These are phyloP conservation scores for Phytophthora lateralis DNA, from an alignment of 352 stramenopile species.

Conservation along the genomic window DNA sequence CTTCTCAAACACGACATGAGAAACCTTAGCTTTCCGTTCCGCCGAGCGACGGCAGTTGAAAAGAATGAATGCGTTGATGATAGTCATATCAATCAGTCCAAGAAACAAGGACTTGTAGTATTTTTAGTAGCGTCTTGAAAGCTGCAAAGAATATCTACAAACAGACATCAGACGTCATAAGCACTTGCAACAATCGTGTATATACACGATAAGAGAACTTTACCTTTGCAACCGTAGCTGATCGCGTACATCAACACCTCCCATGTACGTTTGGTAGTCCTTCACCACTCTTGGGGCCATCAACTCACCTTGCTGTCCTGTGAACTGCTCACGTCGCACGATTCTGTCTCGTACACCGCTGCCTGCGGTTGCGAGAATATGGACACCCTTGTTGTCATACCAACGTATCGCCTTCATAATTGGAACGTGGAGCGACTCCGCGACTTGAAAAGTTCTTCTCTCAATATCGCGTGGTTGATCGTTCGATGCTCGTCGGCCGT, in stretches of 20 bases:
- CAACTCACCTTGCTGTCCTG: neutral
- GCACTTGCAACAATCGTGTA: neutral
- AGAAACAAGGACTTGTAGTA: too few species aligned
- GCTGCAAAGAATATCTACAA: too few species aligned
- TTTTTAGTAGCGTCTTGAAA: too few species aligned
- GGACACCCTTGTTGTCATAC: slow-evolving; percentile 1
- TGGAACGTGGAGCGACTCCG: neutral
- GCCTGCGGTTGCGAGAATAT: neutral
- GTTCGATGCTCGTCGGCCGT: slow-evolving; percentile 1
- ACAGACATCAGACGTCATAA: too few species aligned
- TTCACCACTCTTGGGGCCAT: slow-evolving; percentile 12
- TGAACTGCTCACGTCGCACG: neutral
- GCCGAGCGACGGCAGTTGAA: too few species aligned
- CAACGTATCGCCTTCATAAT: slow-evolving; percentile 6
- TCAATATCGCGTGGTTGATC: neutral
- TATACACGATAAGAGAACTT: neutral
- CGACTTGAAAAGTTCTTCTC: slow-evolving; percentile 1
- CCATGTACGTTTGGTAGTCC: slow-evolving; percentile 10
- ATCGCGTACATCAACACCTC: slow-evolving; percentile 1
- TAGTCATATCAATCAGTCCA: too few species aligned
- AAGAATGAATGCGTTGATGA: too few species aligned
- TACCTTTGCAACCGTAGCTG: neutral
- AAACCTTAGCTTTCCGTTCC: neutral
- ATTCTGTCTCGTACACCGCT: neutral
- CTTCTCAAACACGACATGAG: slow-evolving; percentile 2